Percentiles rank a stretch among this genome's conserved stretches.
These are phyloP conservation scores for Trichophyton equinum DNA, from an alignment of 2,329 filamentous ascomycete genomes.

Conservation along the genomic window DNA sequence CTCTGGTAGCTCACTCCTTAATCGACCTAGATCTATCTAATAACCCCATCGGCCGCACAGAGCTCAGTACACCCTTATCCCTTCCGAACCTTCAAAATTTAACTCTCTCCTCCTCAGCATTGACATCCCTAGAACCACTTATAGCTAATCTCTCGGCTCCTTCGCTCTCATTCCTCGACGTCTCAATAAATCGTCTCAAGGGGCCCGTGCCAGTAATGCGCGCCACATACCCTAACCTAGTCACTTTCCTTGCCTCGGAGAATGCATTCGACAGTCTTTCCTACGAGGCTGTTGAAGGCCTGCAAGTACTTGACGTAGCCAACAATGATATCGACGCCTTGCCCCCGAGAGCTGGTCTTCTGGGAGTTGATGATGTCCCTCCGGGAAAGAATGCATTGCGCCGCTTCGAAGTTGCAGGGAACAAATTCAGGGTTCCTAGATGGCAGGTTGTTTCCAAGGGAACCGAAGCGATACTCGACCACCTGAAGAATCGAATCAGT, in stretches of 20 bases:
- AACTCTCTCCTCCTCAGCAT: constrained; percentile 60
- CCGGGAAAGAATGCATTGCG: constrained; percentile 41
- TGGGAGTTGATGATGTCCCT: constrained; percentile 45
- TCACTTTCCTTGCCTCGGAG: constrained; percentile 60
- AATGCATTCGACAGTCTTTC: constrained; percentile 66
- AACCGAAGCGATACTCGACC: constrained; percentile 70
- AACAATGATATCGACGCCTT: constrained; percentile 79
- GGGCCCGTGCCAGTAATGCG: constrained; percentile 54
- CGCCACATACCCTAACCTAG: constrained; percentile 55
- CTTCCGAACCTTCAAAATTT: constrained; percentile 66
- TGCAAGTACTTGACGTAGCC: constrained; percentile 63
- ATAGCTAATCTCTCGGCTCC: constrained; percentile 59
- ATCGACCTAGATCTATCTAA: constrained; percentile 61
- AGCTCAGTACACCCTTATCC: constrained; percentile 52
- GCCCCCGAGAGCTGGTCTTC: constrained; percentile 65
- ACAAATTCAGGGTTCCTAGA: constrained; percentile 75
- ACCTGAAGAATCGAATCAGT: constrained; percentile 66
- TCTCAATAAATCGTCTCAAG: constrained; percentile 69
- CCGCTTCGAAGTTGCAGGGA: constrained; percentile 66
- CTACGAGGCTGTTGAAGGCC: constrained; percentile 58
- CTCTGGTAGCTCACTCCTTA: constrained; percentile 57
- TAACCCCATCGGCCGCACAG: constrained; percentile 52
- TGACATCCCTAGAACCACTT: constrained; percentile 57
- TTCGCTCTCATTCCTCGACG: constrained; percentile 60
- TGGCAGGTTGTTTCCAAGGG: constrained; percentile 76